Conservation (phyloP, 495 filamentous ascomycete genomes). For the Trichocladium uniseriatum region DNA sequence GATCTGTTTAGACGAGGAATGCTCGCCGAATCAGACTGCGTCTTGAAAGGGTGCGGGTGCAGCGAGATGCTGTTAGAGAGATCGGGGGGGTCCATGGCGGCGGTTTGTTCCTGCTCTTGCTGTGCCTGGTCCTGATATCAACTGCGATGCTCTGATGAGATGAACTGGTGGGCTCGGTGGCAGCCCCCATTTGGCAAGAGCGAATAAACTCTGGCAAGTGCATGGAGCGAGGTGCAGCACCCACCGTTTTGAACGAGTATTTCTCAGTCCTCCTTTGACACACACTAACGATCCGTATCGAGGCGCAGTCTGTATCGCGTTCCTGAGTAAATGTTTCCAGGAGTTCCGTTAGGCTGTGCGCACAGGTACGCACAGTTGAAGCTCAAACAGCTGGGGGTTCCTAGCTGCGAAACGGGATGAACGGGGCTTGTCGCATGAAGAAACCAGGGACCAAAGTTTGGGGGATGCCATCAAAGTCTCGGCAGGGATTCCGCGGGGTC, state of each 20-base stretch:
- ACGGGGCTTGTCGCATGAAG: not conserved
- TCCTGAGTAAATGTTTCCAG: not conserved
- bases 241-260: not conserved
- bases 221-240: not conserved
- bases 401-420: not conserved
- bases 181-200: not conserved
- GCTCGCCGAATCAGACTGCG: conserved; percentile 30
- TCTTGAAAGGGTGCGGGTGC: conserved; percentile 40
- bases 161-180: not conserved
- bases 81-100: conserved; percentile 26
- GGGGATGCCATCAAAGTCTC: no score
- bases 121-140: not conserved
- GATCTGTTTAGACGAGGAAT: conserved; percentile 3
- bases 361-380: not conserved
- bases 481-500: no score
- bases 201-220: not conserved
- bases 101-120: not conserved
- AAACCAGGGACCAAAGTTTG: not conserved
- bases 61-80: conserved; percentile 34
- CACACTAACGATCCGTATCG: no score
- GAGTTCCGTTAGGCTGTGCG: conserved; percentile 1
- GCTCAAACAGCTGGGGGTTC: conserved; percentile 6
- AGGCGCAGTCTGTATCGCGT: conserved; percentile 2
- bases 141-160: not conserved
- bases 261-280: not conserved